These are phyloP conservation scores for Emergomyces orientalis DNA, from an alignment of 2,329 filamentous ascomycete species.

Conservation along the genomic window DNA sequence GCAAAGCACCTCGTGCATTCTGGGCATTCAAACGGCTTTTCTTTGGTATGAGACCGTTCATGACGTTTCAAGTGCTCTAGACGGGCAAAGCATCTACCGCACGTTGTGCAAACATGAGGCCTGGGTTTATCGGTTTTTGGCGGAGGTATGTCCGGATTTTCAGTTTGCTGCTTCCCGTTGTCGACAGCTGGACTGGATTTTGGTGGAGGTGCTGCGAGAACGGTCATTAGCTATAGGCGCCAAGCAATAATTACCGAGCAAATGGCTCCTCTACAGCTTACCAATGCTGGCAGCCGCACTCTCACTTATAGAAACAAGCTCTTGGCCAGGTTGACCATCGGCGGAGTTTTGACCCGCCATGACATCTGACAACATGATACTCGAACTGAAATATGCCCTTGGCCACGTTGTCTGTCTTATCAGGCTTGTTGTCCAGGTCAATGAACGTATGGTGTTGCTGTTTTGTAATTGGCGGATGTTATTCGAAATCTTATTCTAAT, in stretches of 20 bases:
- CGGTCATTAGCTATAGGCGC: slow-evolving; percentile 8
- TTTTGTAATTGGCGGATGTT: background rate
- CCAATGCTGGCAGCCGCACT: slow-evolving; percentile 30
- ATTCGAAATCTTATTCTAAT: background rate
- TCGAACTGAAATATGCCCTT: background rate
- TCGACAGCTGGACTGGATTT: slow-evolving; percentile 5
- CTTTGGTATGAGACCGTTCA: slow-evolving; percentile 95
- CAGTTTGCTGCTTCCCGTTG: slow-evolving; percentile 7
- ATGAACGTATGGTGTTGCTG: background rate
- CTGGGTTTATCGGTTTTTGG: slow-evolving; percentile 96
- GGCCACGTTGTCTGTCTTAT: background rate
- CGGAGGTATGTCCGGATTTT: slow-evolving; percentile 14
- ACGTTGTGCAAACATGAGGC: slow-evolving; percentile 87
- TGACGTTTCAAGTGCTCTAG: slow-evolving; percentile 95
- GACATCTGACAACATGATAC: slow-evolving; percentile 29
- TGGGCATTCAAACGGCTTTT: slow-evolving; percentile 96
- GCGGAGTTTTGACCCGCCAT: slow-evolving; percentile 31
- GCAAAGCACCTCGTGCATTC: slow-evolving; percentile 94
- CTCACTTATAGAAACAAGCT: slow-evolving; percentile 36
- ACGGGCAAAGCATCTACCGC: slow-evolving; percentile 82
- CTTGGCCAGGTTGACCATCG: slow-evolving; percentile 29
- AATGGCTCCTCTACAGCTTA: slow-evolving; percentile 22
- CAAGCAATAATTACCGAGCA: slow-evolving; percentile 7
- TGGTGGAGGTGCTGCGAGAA: slow-evolving; percentile 13
- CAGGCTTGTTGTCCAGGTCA: background rate